These are phyloP conservation scores for Ophiostoma piceae DNA, from an alignment of 2,329 filamentous ascomycete species.

Conservation along the genomic window DNA sequence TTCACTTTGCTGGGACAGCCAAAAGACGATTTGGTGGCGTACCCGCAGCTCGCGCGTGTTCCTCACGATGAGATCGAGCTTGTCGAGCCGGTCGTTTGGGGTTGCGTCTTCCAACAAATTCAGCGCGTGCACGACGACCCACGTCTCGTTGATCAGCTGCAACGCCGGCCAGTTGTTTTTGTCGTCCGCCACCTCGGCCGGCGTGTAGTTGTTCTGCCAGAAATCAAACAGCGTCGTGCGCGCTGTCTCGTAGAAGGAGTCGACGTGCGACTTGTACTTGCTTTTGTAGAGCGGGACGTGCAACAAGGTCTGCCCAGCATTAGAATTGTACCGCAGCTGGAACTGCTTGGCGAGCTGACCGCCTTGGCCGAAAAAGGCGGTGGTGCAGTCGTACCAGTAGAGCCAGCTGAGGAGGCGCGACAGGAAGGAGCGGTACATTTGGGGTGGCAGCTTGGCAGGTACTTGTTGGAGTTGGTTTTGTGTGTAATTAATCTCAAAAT, in stretches of 20 bases:
- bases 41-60: not conserved
- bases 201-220: conserved; percentile 20
- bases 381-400: conserved; percentile 19
- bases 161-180: conserved; percentile 20
- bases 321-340: not conserved
- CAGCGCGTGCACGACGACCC: conserved; percentile 18
- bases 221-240: conserved; percentile 20
- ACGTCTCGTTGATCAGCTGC: conserved; percentile 20
- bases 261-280: conserved; percentile 1
- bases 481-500: not conserved
- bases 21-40: not conserved
- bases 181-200: conserved; percentile 22
- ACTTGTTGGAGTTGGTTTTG: not conserved
- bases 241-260: conserved; percentile 16
- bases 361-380: conserved; percentile 19
- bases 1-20: not conserved
- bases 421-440: conserved; percentile 19
- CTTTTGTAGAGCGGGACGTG: not conserved
- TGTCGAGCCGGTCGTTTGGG: not conserved
- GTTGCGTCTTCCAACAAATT: not conserved
- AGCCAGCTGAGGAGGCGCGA: conserved; percentile 21
- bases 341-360: conserved; percentile 13
- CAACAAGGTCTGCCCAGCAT: not conserved
- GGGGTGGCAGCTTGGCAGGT: conserved; percentile 13
- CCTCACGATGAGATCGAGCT: not conserved